These are phyloP conservation scores for Flagelloscypha sp. DNA, from an alignment of 768 basidiomycete genomes.

Conservation along the genomic window DNA sequence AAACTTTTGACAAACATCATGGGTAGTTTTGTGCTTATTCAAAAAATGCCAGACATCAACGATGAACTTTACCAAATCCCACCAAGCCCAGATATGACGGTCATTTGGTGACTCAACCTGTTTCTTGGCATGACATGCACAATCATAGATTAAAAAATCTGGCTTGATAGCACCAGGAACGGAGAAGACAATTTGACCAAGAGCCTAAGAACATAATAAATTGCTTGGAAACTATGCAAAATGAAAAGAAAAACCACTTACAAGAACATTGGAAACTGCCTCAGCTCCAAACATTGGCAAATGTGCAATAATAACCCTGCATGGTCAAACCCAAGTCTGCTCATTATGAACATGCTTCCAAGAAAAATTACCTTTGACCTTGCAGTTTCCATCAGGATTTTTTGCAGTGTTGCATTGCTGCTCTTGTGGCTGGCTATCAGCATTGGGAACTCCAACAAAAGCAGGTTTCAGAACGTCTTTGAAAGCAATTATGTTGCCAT, in stretches of 20 bases:
- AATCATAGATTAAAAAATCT: slow-evolving; percentile 19
- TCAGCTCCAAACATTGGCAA: slow-evolving; percentile 19
- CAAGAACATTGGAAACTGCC: slow-evolving; percentile 13
- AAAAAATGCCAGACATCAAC: slow-evolving; percentile 23
- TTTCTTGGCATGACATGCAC: slow-evolving; percentile 15
- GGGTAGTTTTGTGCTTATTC: slow-evolving; percentile 18
- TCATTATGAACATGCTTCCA: slow-evolving; percentile 19
- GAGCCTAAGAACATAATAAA: slow-evolving; percentile 5
- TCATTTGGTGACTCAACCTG: slow-evolving; percentile 6
- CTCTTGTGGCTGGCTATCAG: too few relatives aligned
- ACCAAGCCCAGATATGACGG: slow-evolving; percentile 11
- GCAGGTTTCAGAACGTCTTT: slow-evolving; percentile 3
- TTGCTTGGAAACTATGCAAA: not conserved
- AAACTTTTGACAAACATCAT: slow-evolving; percentile 15
- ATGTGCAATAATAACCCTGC: slow-evolving; percentile 19
- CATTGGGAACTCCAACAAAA: slow-evolving; percentile 9
- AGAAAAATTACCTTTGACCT: slow-evolving; percentile 10
- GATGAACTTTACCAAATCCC: slow-evolving; percentile 7
- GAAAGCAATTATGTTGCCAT: too few relatives aligned
- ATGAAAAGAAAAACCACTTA: slow-evolving; percentile 8
- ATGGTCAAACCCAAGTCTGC: slow-evolving; percentile 16
- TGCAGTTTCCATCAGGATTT: slow-evolving; percentile 4
- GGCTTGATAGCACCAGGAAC: slow-evolving; percentile 18
- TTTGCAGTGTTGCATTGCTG: slow-evolving; percentile 7
- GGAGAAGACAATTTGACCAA: slow-evolving; percentile 17